Evolutionary conservation across 495 filamentous ascomycete genomes (phyloP), one percentile per base, ranked within the genome.

Genomic region (Delitschia confertaspora): DNA sequence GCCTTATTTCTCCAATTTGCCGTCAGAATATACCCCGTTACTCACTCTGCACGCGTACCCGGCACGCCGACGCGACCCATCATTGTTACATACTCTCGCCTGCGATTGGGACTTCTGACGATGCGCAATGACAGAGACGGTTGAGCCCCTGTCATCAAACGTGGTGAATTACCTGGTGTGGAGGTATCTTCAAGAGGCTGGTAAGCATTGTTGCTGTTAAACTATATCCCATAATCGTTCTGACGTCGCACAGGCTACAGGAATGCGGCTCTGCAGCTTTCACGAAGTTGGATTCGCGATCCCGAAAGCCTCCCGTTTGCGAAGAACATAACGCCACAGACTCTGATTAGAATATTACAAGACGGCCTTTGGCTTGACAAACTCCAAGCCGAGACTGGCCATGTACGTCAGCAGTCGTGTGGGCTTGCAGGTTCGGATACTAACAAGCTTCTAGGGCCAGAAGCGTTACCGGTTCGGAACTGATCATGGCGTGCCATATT

Each of bases 121-220:
- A 57, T 59, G 53, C 57, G 47, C 46, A 26, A 62, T 63, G 58
- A 42, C 46, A 26, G 60, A 61, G 58, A 42, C 48, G 18, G 46
- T 41, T 38, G 46, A 55, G 27, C 18, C 69, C 56, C 75, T 98
- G 58, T 82, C 85, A 65, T 89, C 87, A 49, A 78, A 95, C 71
- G 82, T 89, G 69, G 78, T 96, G 70, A 98, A 96, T 75, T 96
- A 89, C 73, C 73, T 98, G 69, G 85, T 98, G 71, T 94, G 88
- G 85, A 88, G 88, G 85, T 95, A 65, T 51, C 61, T 64, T 49
- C 64, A 68, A 49, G 60, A 67, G 48, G 45, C 57, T 25, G 69
- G 72, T 59, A 31, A 14, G 56, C 8, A 16, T 20, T 22, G 19
- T 18, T 4, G 9, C 4, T 25, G 25, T 19, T 35, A 14, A 17